Percentiles rank a stretch among this genome's conserved stretches.
Evolutionary conservation across 768 basidiomycete species (phyloP).

Genomic region (Coprinopsis marcescibilis): DNA sequence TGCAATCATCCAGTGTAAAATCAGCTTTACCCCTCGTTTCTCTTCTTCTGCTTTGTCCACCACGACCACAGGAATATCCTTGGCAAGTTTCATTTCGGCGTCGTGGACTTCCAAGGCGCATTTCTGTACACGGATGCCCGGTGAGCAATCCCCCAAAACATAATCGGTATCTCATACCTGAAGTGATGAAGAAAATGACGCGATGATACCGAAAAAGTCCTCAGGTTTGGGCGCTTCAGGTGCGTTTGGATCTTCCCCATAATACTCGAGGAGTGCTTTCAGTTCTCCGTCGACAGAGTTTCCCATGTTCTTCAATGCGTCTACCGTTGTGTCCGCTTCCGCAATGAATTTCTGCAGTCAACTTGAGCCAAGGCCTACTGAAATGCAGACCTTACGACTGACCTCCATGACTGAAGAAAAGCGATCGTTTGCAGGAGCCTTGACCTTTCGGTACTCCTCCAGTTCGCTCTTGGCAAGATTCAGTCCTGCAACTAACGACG

Average conservation of each 20-base stretch:
- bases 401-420: constrained; percentile 73
- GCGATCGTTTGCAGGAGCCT: constrained; percentile 41
- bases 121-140: constrained; percentile 41
- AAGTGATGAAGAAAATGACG: constrained; percentile 69
- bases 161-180: constrained; percentile 38
- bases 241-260: constrained; percentile 66
- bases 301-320: constrained; percentile 62
- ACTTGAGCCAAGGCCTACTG: background rate
- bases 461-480: constrained; percentile 55
- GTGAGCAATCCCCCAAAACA: background rate
- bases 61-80: constrained; percentile 16
- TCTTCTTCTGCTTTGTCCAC: constrained; percentile 18
- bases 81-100: constrained; percentile 31
- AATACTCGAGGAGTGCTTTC: constrained; percentile 57
- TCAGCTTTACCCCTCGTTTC: background rate
- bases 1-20: constrained; percentile 8
- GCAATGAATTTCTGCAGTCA: constrained; percentile 41
- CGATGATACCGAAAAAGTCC: constrained; percentile 72
- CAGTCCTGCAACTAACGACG: constrained; percentile 51
- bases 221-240: constrained; percentile 69
- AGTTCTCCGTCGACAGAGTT: constrained; percentile 55
- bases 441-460: constrained; percentile 28
- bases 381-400: constrained; percentile 7
- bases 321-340: constrained; percentile 46
- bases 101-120: constrained; percentile 64